Conservation (phyloP, 805 yeast species). For the Ogataea trehaloabstinens region DNA sequence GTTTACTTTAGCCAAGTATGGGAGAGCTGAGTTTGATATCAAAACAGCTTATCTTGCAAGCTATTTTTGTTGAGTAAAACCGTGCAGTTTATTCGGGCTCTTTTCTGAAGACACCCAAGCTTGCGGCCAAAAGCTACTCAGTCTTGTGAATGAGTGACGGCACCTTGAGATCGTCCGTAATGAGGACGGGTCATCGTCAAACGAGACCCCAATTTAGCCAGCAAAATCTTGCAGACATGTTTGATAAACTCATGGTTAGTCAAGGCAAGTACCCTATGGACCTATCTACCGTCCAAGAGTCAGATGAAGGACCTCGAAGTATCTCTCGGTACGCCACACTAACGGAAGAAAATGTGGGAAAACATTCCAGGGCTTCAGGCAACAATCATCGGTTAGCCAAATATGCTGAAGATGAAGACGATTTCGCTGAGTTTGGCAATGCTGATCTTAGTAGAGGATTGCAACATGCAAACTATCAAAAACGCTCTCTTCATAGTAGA, state of each 20-base stretch:
- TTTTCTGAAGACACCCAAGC: no score
- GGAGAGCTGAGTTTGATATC: not conserved
- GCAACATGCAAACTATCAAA: not conserved
- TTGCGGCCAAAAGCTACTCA: no score
- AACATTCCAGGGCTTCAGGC: conserved; percentile 8
- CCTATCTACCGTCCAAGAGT: conserved; percentile 26
- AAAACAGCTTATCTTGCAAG: not conserved
- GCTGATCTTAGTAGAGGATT: conserved; percentile 10
- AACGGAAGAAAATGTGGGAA: conserved; percentile 23
- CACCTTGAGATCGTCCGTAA: conserved; percentile 20
- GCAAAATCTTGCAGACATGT: conserved; percentile 14
- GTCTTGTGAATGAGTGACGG: no score
- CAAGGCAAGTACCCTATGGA: conserved; percentile 5
- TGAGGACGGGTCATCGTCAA: conserved; percentile 10
- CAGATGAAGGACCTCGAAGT: conserved; percentile 11
- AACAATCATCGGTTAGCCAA: conserved; percentile 11
- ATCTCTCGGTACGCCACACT: conserved; percentile 15
- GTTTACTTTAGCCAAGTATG: not conserved
- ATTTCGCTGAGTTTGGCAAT: conserved; percentile 20
- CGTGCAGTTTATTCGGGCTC: no score
- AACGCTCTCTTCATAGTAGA: not conserved
- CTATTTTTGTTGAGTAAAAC: no score
- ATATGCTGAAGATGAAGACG: conserved; percentile 21
- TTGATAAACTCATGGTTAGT: conserved; percentile 7
- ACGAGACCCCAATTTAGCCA: conserved; percentile 14